phyloP scores from a whole-genome alignment of 1,284 basidiomycete species.

The Bjerkandera adusta region DNA sequence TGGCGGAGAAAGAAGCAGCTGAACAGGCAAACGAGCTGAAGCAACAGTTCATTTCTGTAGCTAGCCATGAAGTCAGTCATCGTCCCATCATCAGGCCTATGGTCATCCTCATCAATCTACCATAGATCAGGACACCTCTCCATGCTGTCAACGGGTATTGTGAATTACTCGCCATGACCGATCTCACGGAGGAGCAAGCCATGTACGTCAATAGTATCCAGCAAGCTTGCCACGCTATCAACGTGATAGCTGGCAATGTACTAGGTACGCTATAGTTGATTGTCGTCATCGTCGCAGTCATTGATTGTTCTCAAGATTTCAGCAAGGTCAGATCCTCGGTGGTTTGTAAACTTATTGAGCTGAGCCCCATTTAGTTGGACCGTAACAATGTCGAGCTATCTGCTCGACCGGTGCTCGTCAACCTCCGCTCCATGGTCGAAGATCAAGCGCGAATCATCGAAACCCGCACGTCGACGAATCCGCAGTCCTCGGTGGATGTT shows the following conservation, averaged over 20 bases:
- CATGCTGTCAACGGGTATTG: slow-evolving; percentile 33
- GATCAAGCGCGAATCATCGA: slow-evolving; percentile 29
- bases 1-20: slow-evolving; percentile 34
- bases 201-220: slow-evolving; percentile 30
- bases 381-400: slow-evolving; percentile 30
- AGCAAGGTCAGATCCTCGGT: slow-evolving; percentile 24
- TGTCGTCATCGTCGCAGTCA: background rate
- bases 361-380: slow-evolving; percentile 21
- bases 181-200: slow-evolving; percentile 28
- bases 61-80: slow-evolving; percentile 28
- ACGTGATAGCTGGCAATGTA: slow-evolving; percentile 32
- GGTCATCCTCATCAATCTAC: background rate
- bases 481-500: slow-evolving; percentile 24
- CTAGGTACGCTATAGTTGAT: slow-evolving; percentile 20
- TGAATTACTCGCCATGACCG: slow-evolving; percentile 27
- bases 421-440: slow-evolving; percentile 29
- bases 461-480: slow-evolving; percentile 19
- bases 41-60: slow-evolving; percentile 32
- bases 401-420: slow-evolving; percentile 28
- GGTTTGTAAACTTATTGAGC: background rate
- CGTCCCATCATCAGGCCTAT: background rate
- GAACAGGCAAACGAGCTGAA: slow-evolving; percentile 32
- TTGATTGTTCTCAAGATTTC: slow-evolving; percentile 21
- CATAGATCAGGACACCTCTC: slow-evolving; percentile 29
- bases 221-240: slow-evolving; percentile 32